phyloP scores from a whole-genome alignment of 768 basidiomycete species.

The Ramaria sp. region DNA sequence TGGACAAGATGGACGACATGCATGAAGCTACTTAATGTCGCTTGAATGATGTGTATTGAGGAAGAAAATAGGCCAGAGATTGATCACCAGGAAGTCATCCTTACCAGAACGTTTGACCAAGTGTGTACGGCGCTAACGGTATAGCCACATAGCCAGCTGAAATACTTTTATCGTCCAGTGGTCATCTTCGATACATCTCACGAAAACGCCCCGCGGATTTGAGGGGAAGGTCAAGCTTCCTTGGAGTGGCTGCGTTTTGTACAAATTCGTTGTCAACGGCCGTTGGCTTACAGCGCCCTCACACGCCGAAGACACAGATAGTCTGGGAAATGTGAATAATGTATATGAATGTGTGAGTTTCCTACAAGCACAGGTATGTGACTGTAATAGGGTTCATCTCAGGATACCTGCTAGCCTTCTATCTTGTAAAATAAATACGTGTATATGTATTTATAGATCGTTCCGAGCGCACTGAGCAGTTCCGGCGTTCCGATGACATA shows the following conservation, averaged over 20 bases:
- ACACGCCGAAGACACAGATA: slow-evolving; percentile 51
- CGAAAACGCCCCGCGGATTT: slow-evolving; percentile 46
- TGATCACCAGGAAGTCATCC: slow-evolving; percentile 46
- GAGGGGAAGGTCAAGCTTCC: slow-evolving; percentile 42
- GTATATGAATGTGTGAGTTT: slow-evolving; percentile 30
- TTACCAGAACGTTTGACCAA: slow-evolving; percentile 72
- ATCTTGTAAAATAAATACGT: too few species aligned
- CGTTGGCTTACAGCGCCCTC: slow-evolving; percentile 45
- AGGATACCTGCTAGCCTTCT: neutral
- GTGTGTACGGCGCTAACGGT: slow-evolving; percentile 26
- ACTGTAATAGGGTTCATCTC: neutral
- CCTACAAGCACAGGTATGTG: slow-evolving; percentile 42
- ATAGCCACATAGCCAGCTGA: neutral
- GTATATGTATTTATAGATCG: too few species aligned
- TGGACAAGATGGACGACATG: slow-evolving; percentile 4
- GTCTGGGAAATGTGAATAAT: slow-evolving; percentile 62
- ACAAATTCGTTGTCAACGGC: slow-evolving; percentile 78
- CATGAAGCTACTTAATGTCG: slow-evolving; percentile 3
- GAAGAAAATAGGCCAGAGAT: slow-evolving; percentile 42
- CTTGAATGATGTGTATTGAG: neutral
- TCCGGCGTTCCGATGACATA: too few species aligned
- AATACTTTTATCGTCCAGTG: slow-evolving; percentile 33
- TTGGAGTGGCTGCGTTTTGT: slow-evolving; percentile 51
- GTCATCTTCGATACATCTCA: slow-evolving; percentile 46
- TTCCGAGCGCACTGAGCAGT: too few species aligned